Conservation (phyloP, 148 eudicot genomes). For the Arbutus unedo region DNA sequence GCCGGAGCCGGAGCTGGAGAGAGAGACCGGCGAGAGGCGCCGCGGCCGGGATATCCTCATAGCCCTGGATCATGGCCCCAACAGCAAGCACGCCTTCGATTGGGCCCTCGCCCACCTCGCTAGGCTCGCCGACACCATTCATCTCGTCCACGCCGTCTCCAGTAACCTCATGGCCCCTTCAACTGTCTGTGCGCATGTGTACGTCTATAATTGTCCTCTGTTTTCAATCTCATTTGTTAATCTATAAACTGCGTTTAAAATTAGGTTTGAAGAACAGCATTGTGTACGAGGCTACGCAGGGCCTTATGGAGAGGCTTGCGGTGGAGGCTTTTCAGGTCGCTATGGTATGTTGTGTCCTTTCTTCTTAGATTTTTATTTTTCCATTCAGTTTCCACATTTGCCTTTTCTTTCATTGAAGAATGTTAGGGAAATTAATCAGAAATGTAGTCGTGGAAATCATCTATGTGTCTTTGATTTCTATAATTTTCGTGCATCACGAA, state of each 20-base stretch:
- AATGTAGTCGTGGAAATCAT: not conserved
- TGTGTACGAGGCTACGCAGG: slow-evolving; percentile 52
- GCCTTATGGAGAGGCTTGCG: slow-evolving; percentile 75
- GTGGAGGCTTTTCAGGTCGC: slow-evolving; percentile 66
- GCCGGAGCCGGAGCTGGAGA: slow-evolving; percentile 52
- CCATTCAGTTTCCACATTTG: not conserved
- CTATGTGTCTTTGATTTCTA: not conserved
- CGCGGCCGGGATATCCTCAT: slow-evolving; percentile 65
- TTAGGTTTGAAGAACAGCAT: slow-evolving; percentile 56
- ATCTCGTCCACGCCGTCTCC: slow-evolving; percentile 70
- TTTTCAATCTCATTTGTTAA: not conserved
- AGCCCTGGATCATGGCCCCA: slow-evolving; percentile 82
- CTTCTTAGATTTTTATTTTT: not conserved
- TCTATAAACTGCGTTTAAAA: not conserved
- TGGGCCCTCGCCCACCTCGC: slow-evolving; percentile 62
- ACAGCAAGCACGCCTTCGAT: slow-evolving; percentile 84
- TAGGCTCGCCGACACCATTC: slow-evolving; percentile 65
- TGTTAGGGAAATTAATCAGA: not conserved
- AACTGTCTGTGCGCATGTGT: not conserved
- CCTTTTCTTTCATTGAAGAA: not conserved
- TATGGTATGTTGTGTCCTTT: slow-evolving; percentile 45
- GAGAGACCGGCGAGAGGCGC: slow-evolving; percentile 67
- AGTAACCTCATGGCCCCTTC: slow-evolving; percentile 23
- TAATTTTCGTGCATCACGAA: not conserved
- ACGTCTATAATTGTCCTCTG: not conserved